Conservation (phyloP, 2,329 filamentous ascomycete genomes). For the Pochonia chlamydosporia region DNA sequence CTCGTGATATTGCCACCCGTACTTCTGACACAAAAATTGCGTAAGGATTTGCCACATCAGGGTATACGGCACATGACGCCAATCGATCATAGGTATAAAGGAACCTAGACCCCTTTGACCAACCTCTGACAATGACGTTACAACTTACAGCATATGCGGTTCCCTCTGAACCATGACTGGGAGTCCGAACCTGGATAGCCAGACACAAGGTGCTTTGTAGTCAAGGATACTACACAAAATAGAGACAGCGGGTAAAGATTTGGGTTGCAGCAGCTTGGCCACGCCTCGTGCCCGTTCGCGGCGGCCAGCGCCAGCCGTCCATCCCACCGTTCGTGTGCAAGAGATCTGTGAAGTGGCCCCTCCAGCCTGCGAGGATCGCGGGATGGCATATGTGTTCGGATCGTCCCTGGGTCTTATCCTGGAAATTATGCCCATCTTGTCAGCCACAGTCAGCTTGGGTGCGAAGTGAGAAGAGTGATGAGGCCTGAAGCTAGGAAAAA, state of each 20-base stretch:
- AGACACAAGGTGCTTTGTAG: neutral
- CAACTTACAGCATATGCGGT: neutral
- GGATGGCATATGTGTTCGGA: neutral
- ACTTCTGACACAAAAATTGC: neutral
- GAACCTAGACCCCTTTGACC: neutral
- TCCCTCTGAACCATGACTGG: neutral
- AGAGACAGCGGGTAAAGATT: neutral
- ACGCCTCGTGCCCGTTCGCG: neutral
- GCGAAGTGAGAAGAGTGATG: neutral
- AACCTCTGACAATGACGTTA: neutral
- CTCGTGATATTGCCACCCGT: neutral
- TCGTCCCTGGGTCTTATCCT: neutral
- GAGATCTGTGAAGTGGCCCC: neutral
- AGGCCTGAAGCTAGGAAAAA: neutral
- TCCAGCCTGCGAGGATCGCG: neutral
- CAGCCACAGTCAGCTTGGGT: neutral
- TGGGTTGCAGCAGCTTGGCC: too few relatives aligned
- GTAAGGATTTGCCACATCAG: neutral
- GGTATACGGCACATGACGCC: neutral
- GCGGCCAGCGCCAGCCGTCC: neutral
- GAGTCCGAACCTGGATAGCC: neutral
- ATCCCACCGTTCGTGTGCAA: neutral
- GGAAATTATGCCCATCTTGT: neutral
- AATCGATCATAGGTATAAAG: neutral
- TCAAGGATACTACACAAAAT: slow-evolving; percentile 1